These are phyloP conservation scores for Priceomyces castillae DNA, from an alignment of 805 yeast species.

Conservation along the genomic window DNA sequence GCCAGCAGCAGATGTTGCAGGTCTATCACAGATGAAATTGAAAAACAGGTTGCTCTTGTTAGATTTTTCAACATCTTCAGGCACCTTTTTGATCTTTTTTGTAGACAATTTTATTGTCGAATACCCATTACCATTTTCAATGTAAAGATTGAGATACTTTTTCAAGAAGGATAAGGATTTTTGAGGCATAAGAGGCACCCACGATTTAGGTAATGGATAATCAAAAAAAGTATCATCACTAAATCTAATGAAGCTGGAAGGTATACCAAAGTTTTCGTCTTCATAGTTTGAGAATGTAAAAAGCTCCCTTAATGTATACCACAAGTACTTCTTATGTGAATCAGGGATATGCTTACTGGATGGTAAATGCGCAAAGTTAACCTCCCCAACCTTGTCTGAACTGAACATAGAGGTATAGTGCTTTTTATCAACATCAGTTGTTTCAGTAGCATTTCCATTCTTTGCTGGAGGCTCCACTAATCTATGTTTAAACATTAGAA, in stretches of 20 bases:
- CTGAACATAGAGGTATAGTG: conserved; percentile 5
- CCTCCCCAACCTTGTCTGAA: conserved; percentile 18
- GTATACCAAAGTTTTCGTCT: conserved; percentile 17
- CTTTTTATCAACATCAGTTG: conserved; percentile 3
- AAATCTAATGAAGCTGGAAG: conserved; percentile 26
- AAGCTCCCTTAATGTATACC: conserved; percentile 23
- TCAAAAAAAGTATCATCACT: conserved; percentile 20
- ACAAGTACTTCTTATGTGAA: conserved; percentile 19
- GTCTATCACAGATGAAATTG: conserved; percentile 39
- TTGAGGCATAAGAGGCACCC: conserved; percentile 37
- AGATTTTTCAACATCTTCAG: conserved; percentile 1
- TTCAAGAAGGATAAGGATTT: conserved; percentile 22
- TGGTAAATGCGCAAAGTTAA: conserved; percentile 8
- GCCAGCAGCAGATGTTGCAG: conserved; percentile 32
- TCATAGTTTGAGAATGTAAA: conserved; percentile 18
- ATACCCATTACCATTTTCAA: conserved; percentile 26
- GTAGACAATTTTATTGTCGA: conserved; percentile 26
- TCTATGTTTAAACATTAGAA: conserved; percentile 29
- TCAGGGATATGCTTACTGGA: conserved; percentile 13
- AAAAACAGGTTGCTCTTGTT: conserved; percentile 18
- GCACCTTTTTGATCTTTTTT: not conserved
- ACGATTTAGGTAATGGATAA: conserved; percentile 35
- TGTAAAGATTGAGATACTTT: conserved; percentile 21
- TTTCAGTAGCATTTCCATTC: conserved; percentile 5
- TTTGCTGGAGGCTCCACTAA: conserved; percentile 16